Percentiles rank a stretch among this genome's conserved stretches.
Conservation (phyloP, 768 basidiomycete genomes). For the Termitomyces sp. region DNA sequence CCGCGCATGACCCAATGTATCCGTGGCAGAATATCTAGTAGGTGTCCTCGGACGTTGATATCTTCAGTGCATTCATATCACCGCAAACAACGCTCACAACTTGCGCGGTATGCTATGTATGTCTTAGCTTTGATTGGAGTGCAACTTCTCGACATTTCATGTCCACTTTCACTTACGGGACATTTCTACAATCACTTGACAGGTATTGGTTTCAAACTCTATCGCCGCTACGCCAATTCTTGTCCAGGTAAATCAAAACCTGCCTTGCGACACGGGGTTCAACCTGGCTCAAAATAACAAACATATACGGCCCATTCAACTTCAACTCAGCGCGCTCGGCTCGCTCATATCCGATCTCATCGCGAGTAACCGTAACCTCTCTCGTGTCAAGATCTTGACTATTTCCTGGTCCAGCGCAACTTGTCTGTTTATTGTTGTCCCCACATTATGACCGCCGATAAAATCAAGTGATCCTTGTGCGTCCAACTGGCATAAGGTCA, state of each 20-base stretch:
- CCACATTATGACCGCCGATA: background rate
- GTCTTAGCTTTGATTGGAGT: background rate
- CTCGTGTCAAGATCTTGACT: background rate
- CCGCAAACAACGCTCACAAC: background rate
- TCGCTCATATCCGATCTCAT: slow-evolving; percentile 12
- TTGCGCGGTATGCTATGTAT: background rate
- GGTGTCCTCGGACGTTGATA: background rate
- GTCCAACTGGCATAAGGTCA: background rate
- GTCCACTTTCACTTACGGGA: slow-evolving; percentile 1
- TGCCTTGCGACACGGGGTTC: background rate
- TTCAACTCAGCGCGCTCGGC: background rate
- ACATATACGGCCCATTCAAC: background rate
- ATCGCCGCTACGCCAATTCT: background rate
- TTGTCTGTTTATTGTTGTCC: background rate
- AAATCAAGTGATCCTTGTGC: background rate
- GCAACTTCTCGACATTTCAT: slow-evolving; percentile 12
- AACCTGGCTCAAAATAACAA: background rate
- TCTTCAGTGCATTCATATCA: background rate
- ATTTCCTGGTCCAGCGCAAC: background rate
- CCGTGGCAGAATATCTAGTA: background rate
- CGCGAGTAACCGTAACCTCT: slow-evolving; percentile 1
- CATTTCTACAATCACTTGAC: slow-evolving; percentile 1
- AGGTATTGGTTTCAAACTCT: background rate
- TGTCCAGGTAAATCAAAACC: background rate
- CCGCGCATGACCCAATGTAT: background rate